Conservation (phyloP, 768 basidiomycete genomes). For the Russula lepida region DNA sequence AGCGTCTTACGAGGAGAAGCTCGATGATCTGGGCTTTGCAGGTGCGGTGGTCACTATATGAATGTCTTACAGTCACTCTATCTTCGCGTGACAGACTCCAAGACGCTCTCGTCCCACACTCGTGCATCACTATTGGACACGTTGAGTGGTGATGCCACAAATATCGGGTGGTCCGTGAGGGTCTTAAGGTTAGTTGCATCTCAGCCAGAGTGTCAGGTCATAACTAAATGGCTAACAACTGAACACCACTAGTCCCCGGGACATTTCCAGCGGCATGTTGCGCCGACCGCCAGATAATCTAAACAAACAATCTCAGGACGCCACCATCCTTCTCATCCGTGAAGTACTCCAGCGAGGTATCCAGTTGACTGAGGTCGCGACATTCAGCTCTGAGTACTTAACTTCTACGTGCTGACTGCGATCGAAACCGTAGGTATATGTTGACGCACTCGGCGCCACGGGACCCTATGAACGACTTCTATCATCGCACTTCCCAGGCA, state of each 20-base stretch:
- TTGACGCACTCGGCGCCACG: constrained; percentile 89
- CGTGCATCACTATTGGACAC: constrained; percentile 57
- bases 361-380: constrained; percentile 61
- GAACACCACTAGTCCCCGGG: constrained; percentile 59
- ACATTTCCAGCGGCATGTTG: constrained; percentile 89
- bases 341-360: constrained; percentile 79
- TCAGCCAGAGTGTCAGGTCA: neutral
- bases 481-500: constrained; percentile 70
- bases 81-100: constrained; percentile 63
- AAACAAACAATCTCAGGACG: constrained; percentile 81
- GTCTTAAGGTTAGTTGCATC: constrained; percentile 30
- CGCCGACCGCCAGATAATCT: constrained; percentile 75
- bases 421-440: constrained; percentile 55
- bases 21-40: constrained; percentile 84
- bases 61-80: neutral
- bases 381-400: neutral
- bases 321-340: constrained; percentile 81
- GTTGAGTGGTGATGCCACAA: constrained; percentile 58
- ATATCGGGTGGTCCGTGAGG: constrained; percentile 76
- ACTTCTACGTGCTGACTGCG: neutral
- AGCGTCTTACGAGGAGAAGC: constrained; percentile 55
- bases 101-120: constrained; percentile 68
- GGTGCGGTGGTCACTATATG: constrained; percentile 38
- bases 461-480: constrained; percentile 80
- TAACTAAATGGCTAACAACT: constrained; percentile 1